Conservation (phyloP, 2,329 filamentous ascomycete species). For the Penicillium frequentans region DNA sequence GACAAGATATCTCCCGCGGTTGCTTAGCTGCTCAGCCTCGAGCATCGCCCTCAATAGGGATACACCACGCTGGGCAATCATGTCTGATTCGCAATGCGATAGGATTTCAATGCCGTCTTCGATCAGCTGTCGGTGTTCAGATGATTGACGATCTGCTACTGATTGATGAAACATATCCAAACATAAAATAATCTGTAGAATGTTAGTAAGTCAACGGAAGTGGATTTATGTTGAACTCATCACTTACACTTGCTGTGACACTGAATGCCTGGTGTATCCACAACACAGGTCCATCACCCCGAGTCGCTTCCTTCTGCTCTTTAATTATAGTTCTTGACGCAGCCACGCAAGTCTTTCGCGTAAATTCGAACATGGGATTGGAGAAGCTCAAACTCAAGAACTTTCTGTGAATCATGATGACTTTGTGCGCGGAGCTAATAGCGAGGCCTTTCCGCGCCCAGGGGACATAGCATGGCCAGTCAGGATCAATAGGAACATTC, state of each 20-base stretch:
- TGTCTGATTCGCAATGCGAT: constrained; percentile 21
- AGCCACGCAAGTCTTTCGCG: constrained; percentile 43
- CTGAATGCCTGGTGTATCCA: constrained; percentile 47
- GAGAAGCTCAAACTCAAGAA: constrained; percentile 46
- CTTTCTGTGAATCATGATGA: constrained; percentile 49
- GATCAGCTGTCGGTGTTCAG: constrained; percentile 20
- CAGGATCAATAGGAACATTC: constrained; percentile 31
- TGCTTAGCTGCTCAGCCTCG: constrained; percentile 7
- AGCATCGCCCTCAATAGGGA: constrained; percentile 15
- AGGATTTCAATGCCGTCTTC: constrained; percentile 22
- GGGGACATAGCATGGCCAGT: constrained; percentile 42
- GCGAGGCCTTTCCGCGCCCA: constrained; percentile 43
- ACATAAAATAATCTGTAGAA: constrained; percentile 34
- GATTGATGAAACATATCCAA: constrained; percentile 40
- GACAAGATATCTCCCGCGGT: not conserved
- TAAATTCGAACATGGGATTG: constrained; percentile 44
- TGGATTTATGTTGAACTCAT: not conserved
- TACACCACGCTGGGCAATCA: constrained; percentile 27
- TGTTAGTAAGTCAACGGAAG: not conserved
- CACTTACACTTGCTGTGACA: constrained; percentile 36
- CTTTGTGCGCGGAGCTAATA: constrained; percentile 44
- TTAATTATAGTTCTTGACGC: constrained; percentile 45
- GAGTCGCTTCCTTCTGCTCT: constrained; percentile 33
- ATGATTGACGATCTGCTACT: constrained; percentile 14
- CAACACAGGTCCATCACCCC: constrained; percentile 41